Conservation (phyloP, 208 protist genomes). For the Leishmania tropica region DNA sequence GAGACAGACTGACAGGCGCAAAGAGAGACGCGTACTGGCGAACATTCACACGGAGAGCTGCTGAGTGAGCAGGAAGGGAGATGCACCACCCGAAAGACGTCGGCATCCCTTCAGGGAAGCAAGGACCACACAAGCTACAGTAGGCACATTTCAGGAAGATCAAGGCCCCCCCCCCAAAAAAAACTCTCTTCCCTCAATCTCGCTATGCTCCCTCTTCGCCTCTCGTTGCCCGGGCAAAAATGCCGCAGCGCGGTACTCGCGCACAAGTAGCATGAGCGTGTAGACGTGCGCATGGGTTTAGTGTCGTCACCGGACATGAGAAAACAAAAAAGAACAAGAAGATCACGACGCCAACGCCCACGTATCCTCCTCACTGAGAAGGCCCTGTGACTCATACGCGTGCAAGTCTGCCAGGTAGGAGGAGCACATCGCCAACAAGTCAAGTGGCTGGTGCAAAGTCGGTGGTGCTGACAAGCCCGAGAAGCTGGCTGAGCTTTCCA, state of each 20-base stretch:
- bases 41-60: neutral
- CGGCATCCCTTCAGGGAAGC: neutral
- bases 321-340: neutral
- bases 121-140: neutral
- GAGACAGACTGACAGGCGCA: neutral
- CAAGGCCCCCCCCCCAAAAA: neutral
- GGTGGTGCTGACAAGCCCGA: neutral
- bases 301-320: no score
- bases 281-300: neutral
- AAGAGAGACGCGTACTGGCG: neutral
- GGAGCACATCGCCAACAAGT: constrained; percentile 5
- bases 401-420: constrained; percentile 22
- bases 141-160: neutral
- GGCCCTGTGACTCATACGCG: constrained; percentile 6
- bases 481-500: neutral
- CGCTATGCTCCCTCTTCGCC: neutral
- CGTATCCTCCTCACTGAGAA: constrained; percentile 13
- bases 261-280: neutral
- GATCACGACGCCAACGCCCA: constrained; percentile 16
- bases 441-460: constrained; percentile 11
- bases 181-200: neutral
- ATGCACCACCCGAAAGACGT: neutral
- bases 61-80: neutral
- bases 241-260: neutral
- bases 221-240: neutral